Conservation (phyloP, 1,139 yeast species). For the Hemisphaericaspora xylanilytica region DNA sequence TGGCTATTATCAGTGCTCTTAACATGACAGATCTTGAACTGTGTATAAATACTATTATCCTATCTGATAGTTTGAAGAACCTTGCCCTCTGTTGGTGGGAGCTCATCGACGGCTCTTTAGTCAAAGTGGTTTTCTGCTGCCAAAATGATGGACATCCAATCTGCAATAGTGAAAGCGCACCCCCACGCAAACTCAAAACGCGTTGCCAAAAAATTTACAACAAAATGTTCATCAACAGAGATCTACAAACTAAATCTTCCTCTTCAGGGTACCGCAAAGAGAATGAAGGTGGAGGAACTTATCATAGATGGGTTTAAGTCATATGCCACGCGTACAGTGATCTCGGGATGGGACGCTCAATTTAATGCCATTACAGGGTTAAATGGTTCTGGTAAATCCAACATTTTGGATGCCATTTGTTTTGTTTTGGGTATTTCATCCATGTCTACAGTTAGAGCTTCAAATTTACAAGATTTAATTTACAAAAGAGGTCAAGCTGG, state of each 20-base stretch:
- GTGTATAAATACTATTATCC: too few species aligned
- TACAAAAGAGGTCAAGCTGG: slow-evolving; percentile 98
- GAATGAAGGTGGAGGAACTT: slow-evolving; percentile 90
- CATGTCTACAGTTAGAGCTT: slow-evolving; percentile 92
- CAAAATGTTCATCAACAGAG: too few species aligned
- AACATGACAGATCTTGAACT: too few species aligned
- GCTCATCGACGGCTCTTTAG: too few species aligned
- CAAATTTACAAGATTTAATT: slow-evolving; percentile 87
- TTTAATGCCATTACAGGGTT: slow-evolving; percentile 97
- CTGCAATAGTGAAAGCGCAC: not conserved
- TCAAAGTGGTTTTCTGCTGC: too few species aligned
- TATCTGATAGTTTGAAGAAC: too few species aligned
- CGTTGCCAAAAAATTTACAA: not conserved
- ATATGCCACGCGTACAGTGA: slow-evolving; percentile 94
- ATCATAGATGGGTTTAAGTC: slow-evolving; percentile 98
- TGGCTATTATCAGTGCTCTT: too few species aligned
- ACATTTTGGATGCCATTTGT: slow-evolving; percentile 93
- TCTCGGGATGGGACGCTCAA: slow-evolving; percentile 92
- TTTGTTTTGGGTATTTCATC: slow-evolving; percentile 96
- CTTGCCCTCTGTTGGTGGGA: too few species aligned
- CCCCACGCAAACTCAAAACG: not conserved
- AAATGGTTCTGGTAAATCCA: slow-evolving; percentile 96
- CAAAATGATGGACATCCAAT: not conserved
- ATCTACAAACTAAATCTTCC: too few species aligned
- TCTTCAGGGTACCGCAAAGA: not conserved